Conservation (phyloP, 192 early-diverging fungal species). For the Chytriomyces hyalinus region DNA sequence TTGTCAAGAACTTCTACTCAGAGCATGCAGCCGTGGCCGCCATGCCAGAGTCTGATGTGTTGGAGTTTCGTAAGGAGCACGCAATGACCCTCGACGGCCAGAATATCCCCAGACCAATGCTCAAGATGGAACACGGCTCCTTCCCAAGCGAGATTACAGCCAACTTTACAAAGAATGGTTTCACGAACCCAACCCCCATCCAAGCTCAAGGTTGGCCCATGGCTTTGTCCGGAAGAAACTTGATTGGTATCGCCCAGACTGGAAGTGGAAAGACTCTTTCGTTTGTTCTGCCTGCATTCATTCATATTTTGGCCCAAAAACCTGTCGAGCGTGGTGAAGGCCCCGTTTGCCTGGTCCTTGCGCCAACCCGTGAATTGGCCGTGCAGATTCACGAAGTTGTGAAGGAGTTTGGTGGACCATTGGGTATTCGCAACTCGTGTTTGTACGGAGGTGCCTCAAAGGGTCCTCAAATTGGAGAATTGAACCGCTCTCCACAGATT, state of each 20-base stretch:
- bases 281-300: conserved; percentile 84
- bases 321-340: conserved; percentile 49
- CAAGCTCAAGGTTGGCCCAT: conserved; percentile 95
- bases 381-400: conserved; percentile 66
- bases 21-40: conserved; percentile 27
- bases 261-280: conserved; percentile 88
- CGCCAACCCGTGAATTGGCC: conserved; percentile 77
- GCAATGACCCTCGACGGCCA: conserved; percentile 66
- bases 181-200: conserved; percentile 88
- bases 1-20: conserved; percentile 61
- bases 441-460: conserved; percentile 84
- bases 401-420: conserved; percentile 64
- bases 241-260: conserved; percentile 94
- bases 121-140: conserved; percentile 75
- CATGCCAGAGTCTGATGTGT: conserved; percentile 40
- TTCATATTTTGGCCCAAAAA: conserved; percentile 65
- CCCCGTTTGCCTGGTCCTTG: conserved; percentile 69
- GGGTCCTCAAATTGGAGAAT: conserved; percentile 66
- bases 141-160: conserved; percentile 69
- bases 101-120: conserved; percentile 65
- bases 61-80: conserved; percentile 63
- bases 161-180: conserved; percentile 57
- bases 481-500: conserved; percentile 64
- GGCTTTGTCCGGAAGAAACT: conserved; percentile 80
- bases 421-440: conserved; percentile 76